Base-by-base conservation (phyloP, 176 grass and related monocot genomes). In the Dendrocalamus sinicus region DNA sequence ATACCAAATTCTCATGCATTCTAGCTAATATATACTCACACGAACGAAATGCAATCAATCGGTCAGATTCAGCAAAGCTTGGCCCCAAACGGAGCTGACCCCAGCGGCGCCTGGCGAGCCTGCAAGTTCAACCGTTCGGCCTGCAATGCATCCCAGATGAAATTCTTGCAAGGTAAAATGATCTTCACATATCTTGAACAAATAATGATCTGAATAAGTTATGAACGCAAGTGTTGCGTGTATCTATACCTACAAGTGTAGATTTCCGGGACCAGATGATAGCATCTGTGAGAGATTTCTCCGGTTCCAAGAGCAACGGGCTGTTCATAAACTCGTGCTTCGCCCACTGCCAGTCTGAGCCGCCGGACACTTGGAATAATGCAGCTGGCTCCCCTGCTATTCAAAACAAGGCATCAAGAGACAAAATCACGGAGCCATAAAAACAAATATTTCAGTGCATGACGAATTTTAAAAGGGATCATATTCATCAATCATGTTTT, bases 321-420 rank as follows among this genome's bases (percentile, higher is more conserved):
- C 22, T 98, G 73, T 98, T 94, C 83, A 80, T 98, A 61, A 98
- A 95, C 89, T 98, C 96, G 6, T 98, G 96, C 44, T 98, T 98
- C 80, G 59, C 89, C 3, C 96, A 98, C 78, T 95, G 93, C 71
- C 96, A 98, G 78, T 92, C 93, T 6, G 91, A 77, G 44, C 73
- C 23, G 17, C 86, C 84, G 8, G 46, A 46, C 0, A 98, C 87
- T 8, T 98, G 96, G 96, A 85, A 80, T 61, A 26, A 8, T 2
- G 23, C 15, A 15, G 40, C 82, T 10, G 86, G 89, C 59, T 85
- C 91, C 39, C 96, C 93, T 35, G 22, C 75, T 16, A 84, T 98
- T 45, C 47, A 62, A 20, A 94, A 86, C 69, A 95, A 91, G 89
- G 92, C 94, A 48, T 48, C 32, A 35, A 35, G 32, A 35, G 32